Base-by-base conservation (phyloP, 495 filamentous ascomycete species). In the Pseudoneurospora amorphoporcata region DNA sequence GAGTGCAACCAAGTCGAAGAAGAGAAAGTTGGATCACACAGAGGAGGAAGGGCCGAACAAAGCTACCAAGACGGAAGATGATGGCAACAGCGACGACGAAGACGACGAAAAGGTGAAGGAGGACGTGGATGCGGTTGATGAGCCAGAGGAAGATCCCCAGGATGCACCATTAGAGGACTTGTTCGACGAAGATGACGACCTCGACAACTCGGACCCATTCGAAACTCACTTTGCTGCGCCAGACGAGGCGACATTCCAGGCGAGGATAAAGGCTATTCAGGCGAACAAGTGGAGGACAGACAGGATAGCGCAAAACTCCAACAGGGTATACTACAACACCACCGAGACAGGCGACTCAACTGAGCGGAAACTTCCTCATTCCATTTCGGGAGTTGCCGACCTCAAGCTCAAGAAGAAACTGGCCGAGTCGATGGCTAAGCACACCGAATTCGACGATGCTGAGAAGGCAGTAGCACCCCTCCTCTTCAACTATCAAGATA, bases 401-500 rank as follows among this genome's bases (percentile, higher is more conserved):
- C 77, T 92, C 35, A 87, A 89, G 61, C 81, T 94, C 43, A 94
- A 93, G 78, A 83, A 88, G 68, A 85, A 85, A 72, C 83, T 78
- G 74, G 75, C 35, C 71, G 80, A 75, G 35, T 75, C 78, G 0
- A 74, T 78, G 75, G 76, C 71, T 35, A 77, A 81, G 77, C 76
- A 77, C 74, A 32, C 79, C 74, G 76, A 78, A 61, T 88, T 90
- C 53, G 81, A 87, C 71, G 75, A 78, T 14, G 70, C 86, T 2
- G 87, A 92, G 74, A 82, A 85, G 74, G 80, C 81, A 9, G 72
- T 88, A 72, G 88, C 81, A 38, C 90, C 88, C 0, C 80, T 86
- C 58, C 82, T 92, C 3, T 92, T 96, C 78, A 87, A 89, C 75
- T 96, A 98, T 79, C 87, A 90, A 61, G 95, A 98, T 78, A 72